phyloP scores from a whole-genome alignment of 2,329 filamentous ascomycete species.

The Penicillium polonicum region DNA sequence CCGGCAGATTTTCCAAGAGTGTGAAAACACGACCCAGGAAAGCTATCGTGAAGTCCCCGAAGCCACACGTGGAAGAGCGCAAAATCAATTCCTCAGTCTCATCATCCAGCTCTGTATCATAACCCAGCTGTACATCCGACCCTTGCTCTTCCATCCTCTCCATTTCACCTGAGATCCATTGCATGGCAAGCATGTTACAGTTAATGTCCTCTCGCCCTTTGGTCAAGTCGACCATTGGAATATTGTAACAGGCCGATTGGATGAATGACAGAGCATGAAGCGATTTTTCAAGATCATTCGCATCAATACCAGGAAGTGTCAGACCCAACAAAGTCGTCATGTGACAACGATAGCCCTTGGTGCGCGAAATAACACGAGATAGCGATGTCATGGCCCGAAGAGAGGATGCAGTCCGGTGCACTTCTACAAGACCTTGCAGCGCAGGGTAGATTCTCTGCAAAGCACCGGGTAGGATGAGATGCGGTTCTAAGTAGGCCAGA shows the following conservation, averaged over 20 bases:
- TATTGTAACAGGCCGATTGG: slow-evolving; percentile 92
- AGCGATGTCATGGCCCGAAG: slow-evolving; percentile 89
- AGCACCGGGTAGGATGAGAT: slow-evolving; percentile 86
- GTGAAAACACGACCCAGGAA: slow-evolving; percentile 94
- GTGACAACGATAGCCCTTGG: slow-evolving; percentile 95
- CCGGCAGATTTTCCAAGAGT: slow-evolving; percentile 88
- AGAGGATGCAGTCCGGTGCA: slow-evolving; percentile 92
- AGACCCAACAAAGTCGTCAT: slow-evolving; percentile 91
- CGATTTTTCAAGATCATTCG: slow-evolving; percentile 96
- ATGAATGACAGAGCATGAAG: slow-evolving; percentile 93
- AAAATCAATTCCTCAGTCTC: slow-evolving; percentile 84
- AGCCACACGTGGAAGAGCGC: slow-evolving; percentile 88
- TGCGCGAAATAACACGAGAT: slow-evolving; percentile 83
- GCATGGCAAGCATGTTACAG: slow-evolving; percentile 74
- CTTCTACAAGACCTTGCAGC: slow-evolving; percentile 93
- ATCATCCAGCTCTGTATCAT: slow-evolving; percentile 75
- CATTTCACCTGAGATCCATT: slow-evolving; percentile 94
- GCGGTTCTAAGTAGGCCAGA: slow-evolving; percentile 84
- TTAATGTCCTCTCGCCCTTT: slow-evolving; percentile 66
- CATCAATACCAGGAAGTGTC: slow-evolving; percentile 91
- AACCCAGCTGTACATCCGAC: slow-evolving; percentile 80
- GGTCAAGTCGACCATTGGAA: slow-evolving; percentile 82
- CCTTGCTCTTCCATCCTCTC: slow-evolving; percentile 89
- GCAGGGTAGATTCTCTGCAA: slow-evolving; percentile 95
- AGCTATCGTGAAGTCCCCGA: slow-evolving; percentile 87